A percentile compares a stretch with the other conserved stretches of the same genome.
Conservation (phyloP, 768 basidiomycete species). For the Tubosaeta brunneosetosa region DNA sequence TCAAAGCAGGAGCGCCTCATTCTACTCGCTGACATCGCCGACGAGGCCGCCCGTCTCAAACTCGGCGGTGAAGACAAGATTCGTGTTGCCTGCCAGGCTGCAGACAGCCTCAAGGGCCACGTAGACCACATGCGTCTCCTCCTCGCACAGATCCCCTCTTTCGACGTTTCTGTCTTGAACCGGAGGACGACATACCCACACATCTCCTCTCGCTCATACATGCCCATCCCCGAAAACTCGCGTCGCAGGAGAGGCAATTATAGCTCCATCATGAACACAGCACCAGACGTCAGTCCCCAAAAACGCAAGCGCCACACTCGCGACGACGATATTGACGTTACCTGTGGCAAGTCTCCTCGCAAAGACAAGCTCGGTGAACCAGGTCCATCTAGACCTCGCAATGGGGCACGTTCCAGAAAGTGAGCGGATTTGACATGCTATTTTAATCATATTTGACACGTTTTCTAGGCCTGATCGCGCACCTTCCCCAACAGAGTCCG, state of each 20-base stretch:
- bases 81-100: constrained; percentile 85
- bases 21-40: constrained; percentile 88
- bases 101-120: constrained; percentile 77
- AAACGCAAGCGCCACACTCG: constrained; percentile 57
- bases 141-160: constrained; percentile 58
- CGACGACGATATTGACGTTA: constrained; percentile 61
- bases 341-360: constrained; percentile 52
- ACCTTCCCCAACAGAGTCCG: constrained; percentile 67
- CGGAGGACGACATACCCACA: constrained; percentile 73
- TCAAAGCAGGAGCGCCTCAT: constrained; percentile 72
- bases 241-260: constrained; percentile 55
- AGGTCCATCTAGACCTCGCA: constrained; percentile 43
- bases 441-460: neutral
- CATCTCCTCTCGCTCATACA: constrained; percentile 62
- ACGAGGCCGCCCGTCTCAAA: constrained; percentile 87
- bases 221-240: constrained; percentile 67
- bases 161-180: constrained; percentile 52
- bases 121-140: constrained; percentile 57
- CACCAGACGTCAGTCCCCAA: constrained; percentile 55
- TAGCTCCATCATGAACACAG: constrained; percentile 48
- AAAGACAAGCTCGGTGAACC: constrained; percentile 52
- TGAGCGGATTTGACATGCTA: constrained; percentile 29
- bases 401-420: constrained; percentile 57
- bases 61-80: constrained; percentile 98
- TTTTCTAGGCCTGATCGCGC: constrained; percentile 54